phyloP scores from a whole-genome alignment of 2,329 filamentous ascomycete genomes.

The Diaporthe sp. region DNA sequence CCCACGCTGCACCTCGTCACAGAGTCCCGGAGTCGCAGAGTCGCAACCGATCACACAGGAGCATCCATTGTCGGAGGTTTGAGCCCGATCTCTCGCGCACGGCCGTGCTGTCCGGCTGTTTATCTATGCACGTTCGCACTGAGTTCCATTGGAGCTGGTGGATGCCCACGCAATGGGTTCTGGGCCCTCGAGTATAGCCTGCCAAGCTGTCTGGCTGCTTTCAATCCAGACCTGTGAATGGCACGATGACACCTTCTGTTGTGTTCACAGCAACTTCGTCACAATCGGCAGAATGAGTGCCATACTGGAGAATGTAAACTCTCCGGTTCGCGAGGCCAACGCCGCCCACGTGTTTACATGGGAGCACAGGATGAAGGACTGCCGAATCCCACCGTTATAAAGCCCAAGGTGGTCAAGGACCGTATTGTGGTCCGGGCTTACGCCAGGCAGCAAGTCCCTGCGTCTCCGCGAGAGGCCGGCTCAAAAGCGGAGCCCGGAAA shows the following conservation, averaged over 20 bases:
- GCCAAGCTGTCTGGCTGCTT: background rate
- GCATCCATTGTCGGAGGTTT: background rate
- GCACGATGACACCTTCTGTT: background rate
- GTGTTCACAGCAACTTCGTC: background rate
- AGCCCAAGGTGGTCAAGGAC: background rate
- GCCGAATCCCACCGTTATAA: background rate
- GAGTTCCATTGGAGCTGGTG: background rate
- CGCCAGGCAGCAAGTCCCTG: background rate
- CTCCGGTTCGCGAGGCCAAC: background rate
- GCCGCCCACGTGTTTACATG: background rate
- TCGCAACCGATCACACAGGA: slow-evolving; percentile 6
- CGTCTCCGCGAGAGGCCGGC: background rate
- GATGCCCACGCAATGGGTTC: background rate
- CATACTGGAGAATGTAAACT: background rate
- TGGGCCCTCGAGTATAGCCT: background rate
- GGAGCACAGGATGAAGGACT: slow-evolving; percentile 2
- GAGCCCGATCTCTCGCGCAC: slow-evolving; percentile 7
- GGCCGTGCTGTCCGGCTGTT: background rate
- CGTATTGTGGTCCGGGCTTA: background rate
- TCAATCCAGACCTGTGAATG: background rate
- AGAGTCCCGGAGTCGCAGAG: background rate
- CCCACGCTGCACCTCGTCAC: background rate
- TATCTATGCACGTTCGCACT: background rate
- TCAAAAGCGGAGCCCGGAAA: background rate
- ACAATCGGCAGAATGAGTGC: background rate